Conservation (phyloP, 768 basidiomycete genomes). For the Auriscalpium vulgare region DNA sequence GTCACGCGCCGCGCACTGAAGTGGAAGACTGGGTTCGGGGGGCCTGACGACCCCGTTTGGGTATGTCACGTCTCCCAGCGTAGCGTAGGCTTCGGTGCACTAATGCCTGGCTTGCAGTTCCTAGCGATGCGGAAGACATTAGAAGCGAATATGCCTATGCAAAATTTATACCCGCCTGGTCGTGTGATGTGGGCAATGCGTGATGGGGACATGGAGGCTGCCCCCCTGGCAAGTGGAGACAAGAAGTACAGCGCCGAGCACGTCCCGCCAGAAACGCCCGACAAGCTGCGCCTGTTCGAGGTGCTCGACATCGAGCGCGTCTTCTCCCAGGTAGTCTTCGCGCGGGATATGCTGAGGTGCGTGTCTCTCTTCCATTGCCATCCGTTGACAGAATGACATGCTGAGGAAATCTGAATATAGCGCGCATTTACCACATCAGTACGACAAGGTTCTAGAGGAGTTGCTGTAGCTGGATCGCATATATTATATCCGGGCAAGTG, state of each 20-base stretch:
- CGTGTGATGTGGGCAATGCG: slow-evolving; percentile 74
- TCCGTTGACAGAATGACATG: neutral
- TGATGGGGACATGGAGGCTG: slow-evolving; percentile 58
- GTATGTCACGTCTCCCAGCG: neutral
- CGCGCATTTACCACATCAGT: slow-evolving; percentile 75
- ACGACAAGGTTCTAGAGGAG: slow-evolving; percentile 69
- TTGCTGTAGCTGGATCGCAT: slow-evolving; percentile 20
- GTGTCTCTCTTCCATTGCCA: slow-evolving; percentile 12
- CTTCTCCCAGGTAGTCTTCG: slow-evolving; percentile 76
- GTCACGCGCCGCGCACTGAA: slow-evolving; percentile 41
- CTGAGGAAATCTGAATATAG: slow-evolving; percentile 24
- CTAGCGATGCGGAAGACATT: slow-evolving; percentile 75
- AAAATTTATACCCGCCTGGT: slow-evolving; percentile 69
- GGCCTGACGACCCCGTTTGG: slow-evolving; percentile 36
- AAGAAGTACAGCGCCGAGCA: slow-evolving; percentile 8
- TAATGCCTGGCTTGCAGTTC: slow-evolving; percentile 39
- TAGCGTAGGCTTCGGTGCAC: neutral
- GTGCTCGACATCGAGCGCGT: slow-evolving; percentile 70
- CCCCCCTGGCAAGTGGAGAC: slow-evolving; percentile 29
- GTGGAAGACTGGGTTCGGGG: slow-evolving; percentile 57
- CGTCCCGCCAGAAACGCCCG: slow-evolving; percentile 21
- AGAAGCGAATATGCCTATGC: slow-evolving; percentile 73
- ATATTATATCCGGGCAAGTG: too few species aligned
- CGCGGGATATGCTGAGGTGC: slow-evolving; percentile 75
- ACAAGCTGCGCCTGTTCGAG: slow-evolving; percentile 66